Percentiles rank a stretch among this genome's conserved stretches.
phyloP scores from a whole-genome alignment of 441 rosid species.

The Pelargonium citronellum region DNA sequence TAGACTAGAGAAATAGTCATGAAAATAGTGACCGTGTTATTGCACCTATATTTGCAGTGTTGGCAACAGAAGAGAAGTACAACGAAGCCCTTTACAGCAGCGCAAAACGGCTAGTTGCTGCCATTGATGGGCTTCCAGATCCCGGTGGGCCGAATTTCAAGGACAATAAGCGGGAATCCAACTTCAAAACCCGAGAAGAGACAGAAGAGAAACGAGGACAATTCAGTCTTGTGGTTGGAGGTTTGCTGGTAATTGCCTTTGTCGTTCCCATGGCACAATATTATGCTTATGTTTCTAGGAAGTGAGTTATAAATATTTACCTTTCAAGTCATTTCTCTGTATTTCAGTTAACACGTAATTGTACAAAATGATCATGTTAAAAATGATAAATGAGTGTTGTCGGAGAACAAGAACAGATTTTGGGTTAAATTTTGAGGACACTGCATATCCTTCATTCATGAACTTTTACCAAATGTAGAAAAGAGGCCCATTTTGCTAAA shows the following conservation, averaged over 20 bases:
- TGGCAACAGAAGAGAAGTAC: conserved; percentile 93
- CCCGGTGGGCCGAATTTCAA: conserved; percentile 67
- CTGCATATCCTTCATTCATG: too few relatives aligned
- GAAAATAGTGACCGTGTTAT: conserved; percentile 4
- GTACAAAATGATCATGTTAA: conserved; percentile 28
- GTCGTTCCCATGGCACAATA: conserved; percentile 98
- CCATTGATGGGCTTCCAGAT: conserved; percentile 90
- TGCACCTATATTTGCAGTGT: conserved; percentile 41
- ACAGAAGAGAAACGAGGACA: conserved; percentile 95
- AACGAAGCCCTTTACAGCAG: conserved; percentile 77
- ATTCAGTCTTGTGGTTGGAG: conserved; percentile 88
- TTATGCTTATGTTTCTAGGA: conserved; percentile 83
- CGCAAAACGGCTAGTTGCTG: conserved; percentile 78
- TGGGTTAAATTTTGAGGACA: neutral
- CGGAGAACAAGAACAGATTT: conserved; percentile 23
- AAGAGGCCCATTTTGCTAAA: too few relatives aligned
- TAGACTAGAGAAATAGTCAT: neutral
- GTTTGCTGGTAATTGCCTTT: conserved; percentile 81
- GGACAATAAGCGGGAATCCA: conserved; percentile 82
- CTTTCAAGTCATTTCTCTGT: conserved; percentile 14
- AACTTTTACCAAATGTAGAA: too few relatives aligned
- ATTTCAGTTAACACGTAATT: conserved; percentile 18
- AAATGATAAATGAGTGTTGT: conserved; percentile 26
- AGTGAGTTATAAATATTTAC: conserved; percentile 32
- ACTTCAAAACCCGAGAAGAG: conserved; percentile 79